Evolutionary conservation across 257 asterid genomes (phyloP), one percentile per base, ranked within the genome.

Genomic region (Ajuga chamaepitys): DNA sequence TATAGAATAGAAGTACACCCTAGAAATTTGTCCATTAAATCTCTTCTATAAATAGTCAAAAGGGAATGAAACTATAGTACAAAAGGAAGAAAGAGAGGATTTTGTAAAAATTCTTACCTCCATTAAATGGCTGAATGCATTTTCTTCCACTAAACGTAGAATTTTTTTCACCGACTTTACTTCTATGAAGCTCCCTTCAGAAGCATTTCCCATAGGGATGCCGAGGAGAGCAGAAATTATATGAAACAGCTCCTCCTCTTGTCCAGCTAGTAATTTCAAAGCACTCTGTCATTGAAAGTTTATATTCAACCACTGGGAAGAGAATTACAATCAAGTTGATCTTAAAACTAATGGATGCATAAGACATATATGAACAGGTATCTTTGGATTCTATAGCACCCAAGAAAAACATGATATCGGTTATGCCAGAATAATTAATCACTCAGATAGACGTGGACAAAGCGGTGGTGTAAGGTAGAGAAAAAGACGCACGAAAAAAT

Each of bases 71-170:
- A 40, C 37, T 20, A 44, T 25, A 4, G 24, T n/a, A 50, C 10
- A 66, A 30, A 58, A 59, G 30, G 51, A 37, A 55, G 38, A 47
- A 51, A 21, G 68, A 18, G 12, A 38, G 25, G 14, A 62, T 44
- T 25, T 50, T 35, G 54, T 12, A 16, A 18, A 34, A 63, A 53
- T 28, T 32, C 80, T 67, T 66, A 94, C 99, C 99, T 94, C 99
- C 97, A 94, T 86, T 78, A 94, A 84, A 79, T 82, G 96, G 81
- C 97, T 86, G 79, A 65, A 89, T 16, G 95, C 95, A 78, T 79
- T 85, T 71, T 90, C 96, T 75, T 83, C 95, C 75, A 86, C 80
- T 26, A 80, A 77, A 68, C 74, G 73, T 40, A 77, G 67, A 73
- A 86, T 61, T 34, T 79, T 81, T 75, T 73, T 66, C 47, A 54